Base-by-base conservation (phyloP, 495 filamentous ascomycete genomes). In the Alectoria sarmentosa region DNA sequence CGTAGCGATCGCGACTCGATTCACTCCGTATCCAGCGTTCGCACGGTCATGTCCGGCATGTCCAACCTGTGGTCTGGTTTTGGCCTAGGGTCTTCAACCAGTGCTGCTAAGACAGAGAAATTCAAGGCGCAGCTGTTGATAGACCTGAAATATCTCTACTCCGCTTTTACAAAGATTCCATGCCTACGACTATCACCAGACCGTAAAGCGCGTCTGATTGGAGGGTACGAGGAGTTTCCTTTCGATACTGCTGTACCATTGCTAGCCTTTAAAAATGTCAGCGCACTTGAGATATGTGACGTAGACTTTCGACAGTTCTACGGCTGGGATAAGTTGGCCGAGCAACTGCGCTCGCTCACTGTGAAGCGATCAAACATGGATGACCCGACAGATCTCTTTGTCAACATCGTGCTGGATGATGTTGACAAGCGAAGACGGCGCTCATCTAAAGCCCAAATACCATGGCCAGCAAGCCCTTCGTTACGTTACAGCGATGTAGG, bases 191-290 rank as follows among this genome's bases (percentile, higher is more conserved):
- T 98, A 58, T 85, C 92, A 56, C 92, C 92, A 11, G 94, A 98
- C 75, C 90, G 90, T 75, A 89, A 90, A 58, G 91, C 92, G 42
- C 86, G 88, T 49, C 76, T 96, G 69, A 96, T 98, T 67, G 83
- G 86, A 65, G 93, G 92, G 38, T 98, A 92, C 72, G 94, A 98
- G 74, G 94, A 97, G 71, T 98, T 98, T 71, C 94, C 94, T 5
- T 96, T 98, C 74, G 94, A 98, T 73, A 94, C 90, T 46, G 94
- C 94, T n/a, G 94, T 98, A 34, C 94, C 94, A 23, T 78, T 98
- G 15, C 87, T 91, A 73, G 88, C 89, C 34, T 98, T 98, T 82
- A 98, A 98, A 79, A 98, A 98, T 70, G 76, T 97, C 58, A 91
- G 90, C 75, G 86, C 89, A 14, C 80, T 98, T 69, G 94, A 98